Evolutionary conservation across 2,329 filamentous ascomycete species (phyloP).

Genomic region (Diaporthe sp.): DNA sequence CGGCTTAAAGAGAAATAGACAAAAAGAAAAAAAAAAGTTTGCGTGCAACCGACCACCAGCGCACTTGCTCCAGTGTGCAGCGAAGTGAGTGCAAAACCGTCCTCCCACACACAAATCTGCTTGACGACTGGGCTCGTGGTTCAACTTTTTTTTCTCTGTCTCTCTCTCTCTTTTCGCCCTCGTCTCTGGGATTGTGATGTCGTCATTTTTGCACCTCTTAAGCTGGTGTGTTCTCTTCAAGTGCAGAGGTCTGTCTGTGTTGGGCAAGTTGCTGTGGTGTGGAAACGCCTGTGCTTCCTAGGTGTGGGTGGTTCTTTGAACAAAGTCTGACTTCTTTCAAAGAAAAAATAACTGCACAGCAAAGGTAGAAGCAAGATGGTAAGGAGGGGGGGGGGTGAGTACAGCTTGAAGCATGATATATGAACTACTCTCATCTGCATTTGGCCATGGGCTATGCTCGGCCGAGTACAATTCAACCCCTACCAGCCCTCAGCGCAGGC

Average conservation of each 20-base stretch:
- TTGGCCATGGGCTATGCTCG: background rate
- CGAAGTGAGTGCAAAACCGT: background rate
- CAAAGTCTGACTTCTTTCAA: background rate
- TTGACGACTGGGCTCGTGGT: slow-evolving; percentile 11
- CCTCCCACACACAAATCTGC: background rate
- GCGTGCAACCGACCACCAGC: too few species aligned
- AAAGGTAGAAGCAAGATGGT: too few species aligned
- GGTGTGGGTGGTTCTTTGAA: background rate
- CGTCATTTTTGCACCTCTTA: background rate
- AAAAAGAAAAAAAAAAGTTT: background rate
- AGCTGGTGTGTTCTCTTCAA: background rate
- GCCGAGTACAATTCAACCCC: background rate
- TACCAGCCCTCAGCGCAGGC: background rate
- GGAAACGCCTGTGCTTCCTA: background rate
- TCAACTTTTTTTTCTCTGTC: background rate
- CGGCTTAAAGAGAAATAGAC: too few species aligned
- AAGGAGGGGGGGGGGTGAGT: background rate
- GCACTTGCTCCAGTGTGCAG: background rate
- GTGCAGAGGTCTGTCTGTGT: background rate
- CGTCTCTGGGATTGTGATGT: background rate
- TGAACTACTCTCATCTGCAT: background rate
- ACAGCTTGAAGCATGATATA: background rate
- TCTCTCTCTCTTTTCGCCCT: background rate
- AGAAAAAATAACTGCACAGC: too few species aligned
- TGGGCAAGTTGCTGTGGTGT: background rate